Base-by-base conservation (phyloP, 164 flowering plant genomes). In the Aristolochia fimbriata region DNA sequence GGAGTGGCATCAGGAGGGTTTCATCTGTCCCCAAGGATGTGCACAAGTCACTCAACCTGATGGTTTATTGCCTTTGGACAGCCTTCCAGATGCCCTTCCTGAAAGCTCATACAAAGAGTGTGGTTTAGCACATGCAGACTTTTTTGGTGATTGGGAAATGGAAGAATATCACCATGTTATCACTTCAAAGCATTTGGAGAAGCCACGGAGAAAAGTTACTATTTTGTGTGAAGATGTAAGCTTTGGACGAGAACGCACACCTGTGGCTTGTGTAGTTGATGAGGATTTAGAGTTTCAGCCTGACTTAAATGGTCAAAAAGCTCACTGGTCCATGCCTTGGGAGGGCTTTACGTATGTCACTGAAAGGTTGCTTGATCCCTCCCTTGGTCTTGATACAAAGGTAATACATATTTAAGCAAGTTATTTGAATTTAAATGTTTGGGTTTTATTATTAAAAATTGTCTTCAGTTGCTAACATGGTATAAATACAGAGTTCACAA, bases 11-110 rank as follows among this genome's bases (percentile, higher is more conserved):
- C 79, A 41, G 56, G 93, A 91, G 12, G 88, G 82, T 46, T 91
- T 77, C 67, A 62, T 76, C 65, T 94, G 99, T 71, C 85, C 96
- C 15, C 88, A 69, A 68, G 96, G 97, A 62, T 94, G 97, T 69
- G 74, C 62, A 70, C 72, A 76, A 59, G 45, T 47, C 46, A 57
- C 57, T 59, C 75, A 73, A 17, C 59, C 67, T 15, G 62, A 62
- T 23, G 11, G 57, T 25, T 56, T 63, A 14, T 49, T 82, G 63
- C 78, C 82, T 7, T 62, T 79, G 72, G 8, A 47, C 14, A 70
- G 81, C 49, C 73, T 68, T 57, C 65, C 84, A 15, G 68, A 59
- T 61, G 62, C 57, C 55, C 60, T 58, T 55, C 45, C 37, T n/a
- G 63, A 63, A 51, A 41, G 57, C n/a, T 27, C 64, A 1, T 31